These are phyloP conservation scores for Globisporangium abappressorium DNA, from an alignment of 352 stramenopile genomes.

Conservation along the genomic window DNA sequence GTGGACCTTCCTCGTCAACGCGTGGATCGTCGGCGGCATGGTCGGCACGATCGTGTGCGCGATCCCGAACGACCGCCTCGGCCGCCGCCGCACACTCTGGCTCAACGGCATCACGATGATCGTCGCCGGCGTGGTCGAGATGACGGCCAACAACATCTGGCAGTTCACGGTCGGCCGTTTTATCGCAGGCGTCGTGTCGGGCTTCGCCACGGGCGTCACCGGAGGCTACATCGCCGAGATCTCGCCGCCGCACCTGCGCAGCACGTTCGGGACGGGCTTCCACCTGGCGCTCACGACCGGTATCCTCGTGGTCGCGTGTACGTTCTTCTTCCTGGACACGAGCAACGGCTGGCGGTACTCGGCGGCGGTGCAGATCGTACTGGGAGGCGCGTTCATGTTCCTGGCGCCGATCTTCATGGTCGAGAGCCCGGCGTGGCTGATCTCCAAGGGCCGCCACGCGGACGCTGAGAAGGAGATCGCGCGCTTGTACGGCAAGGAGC, in stretches of 20 bases:
- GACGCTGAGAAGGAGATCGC: slow-evolving; percentile 27
- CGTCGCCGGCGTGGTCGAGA: slow-evolving; percentile 27
- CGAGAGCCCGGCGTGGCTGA: slow-evolving; percentile 37
- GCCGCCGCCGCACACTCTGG: too few species aligned
- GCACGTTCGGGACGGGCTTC: slow-evolving; percentile 28
- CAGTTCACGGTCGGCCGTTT: slow-evolving; percentile 38
- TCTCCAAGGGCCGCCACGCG: slow-evolving; percentile 27
- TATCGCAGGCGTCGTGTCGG: slow-evolving; percentile 36
- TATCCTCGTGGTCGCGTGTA: slow-evolving; percentile 39
- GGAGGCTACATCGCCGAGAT: slow-evolving; percentile 50
- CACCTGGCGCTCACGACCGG: slow-evolving; percentile 48
- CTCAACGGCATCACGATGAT: slow-evolving; percentile 28
- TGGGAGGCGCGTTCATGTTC: slow-evolving; percentile 25
- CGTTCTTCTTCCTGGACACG: slow-evolving; percentile 59
- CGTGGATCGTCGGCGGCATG: slow-evolving; percentile 42
- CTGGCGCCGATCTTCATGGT: slow-evolving; percentile 31
- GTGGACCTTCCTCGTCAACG: slow-evolving; percentile 39
- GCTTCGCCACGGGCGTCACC: slow-evolving; percentile 27
- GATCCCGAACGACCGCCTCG: too few species aligned
- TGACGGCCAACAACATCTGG: slow-evolving; percentile 27
- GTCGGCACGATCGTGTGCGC: slow-evolving; percentile 31
- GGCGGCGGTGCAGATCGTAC: slow-evolving; percentile 32
- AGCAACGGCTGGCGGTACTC: slow-evolving; percentile 41
- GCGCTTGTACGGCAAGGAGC: slow-evolving; percentile 29
- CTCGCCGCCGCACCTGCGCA: slow-evolving; percentile 35